Base-by-base conservation (phyloP, 1,139 yeast genomes). In the Kodamaea alishanica region DNA sequence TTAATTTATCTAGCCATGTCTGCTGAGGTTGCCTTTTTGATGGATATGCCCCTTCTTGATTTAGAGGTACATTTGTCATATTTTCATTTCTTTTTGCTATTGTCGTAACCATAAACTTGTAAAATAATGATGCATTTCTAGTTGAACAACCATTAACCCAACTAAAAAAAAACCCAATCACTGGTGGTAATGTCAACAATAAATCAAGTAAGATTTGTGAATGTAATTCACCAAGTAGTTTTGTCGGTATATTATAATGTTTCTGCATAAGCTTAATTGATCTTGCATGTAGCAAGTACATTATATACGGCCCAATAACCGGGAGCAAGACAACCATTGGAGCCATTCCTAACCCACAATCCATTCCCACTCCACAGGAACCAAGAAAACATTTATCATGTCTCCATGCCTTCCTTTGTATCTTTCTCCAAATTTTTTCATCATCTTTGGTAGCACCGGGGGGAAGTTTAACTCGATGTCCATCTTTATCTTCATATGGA, bases 121-220 rank as follows among this genome's bases (percentile, higher is more conserved):
- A 88, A 6, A 87, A 70, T 52, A 86, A 53, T 0, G 89, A 88
- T 0, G 96, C 95, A 59, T 89, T 90, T 51, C 96, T 67, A 0
- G 96, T 85, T n/a, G 95, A 85, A 54, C 96, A 85, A 1, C 82
- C 85, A 57, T 86, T 78, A 58, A 90, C 47, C 89, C 95, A 90
- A 9, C 86, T 69, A 43, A 88, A 75, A 34, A 88, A 61, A 2
- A 80, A 69, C 1, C 97, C 97, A 28, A 89, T 61, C 4, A 88
- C 52, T 0, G 97, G 97, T 0, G 92, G 82, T 30, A 90, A 65
- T 2, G 92, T 74, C 31, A 89, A 77, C 28, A 85, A 50, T 35
- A 89, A 68, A 57, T 89, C 96, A 48, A 87, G 59, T 9, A 77
- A 56, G 33, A 88, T 84, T 52, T 89, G 84, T 5, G 82, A 81